Evolutionary conservation across 345 rosid species (phyloP), one percentile per base, ranked within the genome.

Genomic region (Raphanus sativus): DNA sequence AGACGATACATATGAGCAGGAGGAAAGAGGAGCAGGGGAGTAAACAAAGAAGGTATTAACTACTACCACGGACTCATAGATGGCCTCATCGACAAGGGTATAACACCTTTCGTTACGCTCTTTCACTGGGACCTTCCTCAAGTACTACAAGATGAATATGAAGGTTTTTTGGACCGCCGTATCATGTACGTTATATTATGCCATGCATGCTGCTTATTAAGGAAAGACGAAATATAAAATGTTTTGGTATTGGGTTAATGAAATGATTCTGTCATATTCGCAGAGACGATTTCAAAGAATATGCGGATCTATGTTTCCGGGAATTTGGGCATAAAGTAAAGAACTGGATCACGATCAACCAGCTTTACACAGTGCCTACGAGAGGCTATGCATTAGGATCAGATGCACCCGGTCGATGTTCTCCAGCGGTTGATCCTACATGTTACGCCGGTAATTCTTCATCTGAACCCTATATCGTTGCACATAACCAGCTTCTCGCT

Each of bases 71-170:
- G 67, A 4, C 84, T 85, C 67, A 82, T 85, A 81, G 45, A 87
- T 30, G 87, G 80, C 55, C 86, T 86, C 28, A 11, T 70, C 17
- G 28, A 24, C 4, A 73, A 72, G 4, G 79, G 77, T 36, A 79
- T 83, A 32, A 62, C 74, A 7, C 89, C 89, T 25, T 86, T 77
- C 24, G 81, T 82, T 56, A 86, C 87, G 2, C 8, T 84, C 21
- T 86, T 48, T 52, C 88, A 85, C 4, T 86, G 86, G 87, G 88
- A 86, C 67, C 75, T 86, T 65, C 89, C 87, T 62, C 89, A 86
- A 74, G 5, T 68, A 2, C 69, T 87, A 1, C 85, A 85, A 75
- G 84, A 85, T 62, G 80, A 81, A 10, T 87, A 85, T 13, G 83
- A 71, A 55, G 88, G 90, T 17, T 79, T 84, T 63, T 78, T 87